Base-by-base conservation (phyloP, 345 rosid species). In the Jatropha curcas region DNA sequence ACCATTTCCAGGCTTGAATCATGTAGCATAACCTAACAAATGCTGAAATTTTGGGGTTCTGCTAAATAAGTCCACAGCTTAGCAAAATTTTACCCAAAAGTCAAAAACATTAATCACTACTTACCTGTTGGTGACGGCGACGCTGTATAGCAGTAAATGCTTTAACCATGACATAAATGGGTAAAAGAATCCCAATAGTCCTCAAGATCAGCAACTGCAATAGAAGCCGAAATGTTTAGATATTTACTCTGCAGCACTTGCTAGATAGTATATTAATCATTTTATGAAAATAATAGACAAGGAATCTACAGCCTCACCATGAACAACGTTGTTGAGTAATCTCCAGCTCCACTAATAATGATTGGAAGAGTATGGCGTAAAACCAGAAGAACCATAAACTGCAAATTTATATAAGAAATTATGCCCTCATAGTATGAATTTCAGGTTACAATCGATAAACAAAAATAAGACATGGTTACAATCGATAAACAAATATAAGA, bases 381-480 rank as follows among this genome's bases (percentile, higher is more conserved):
- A 65, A 94, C 87, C 53, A 94, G 78, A 65, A 94, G 88, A 70
- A 86, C 69, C 72, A 87, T 80, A 68, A 94, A 90, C 98, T 94
- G 84, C 80, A 79, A 53, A 81, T 20, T 37, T 59, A 39, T 5
- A 80, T 33, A 51, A 43, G 50, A 67, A 57, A 2, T 10, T 64
- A 33, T 43, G 24, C 20, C 60, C 28, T 37, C 12, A 45, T 12
- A 22, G 31, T 9, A 9, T 16, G 48, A 39, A 39, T 11, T 1
- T 4, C 28, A 72, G 35, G 22, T 41, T 53, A 24, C 45, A 25
- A 28, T 28, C 35, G 30, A 27, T 30, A 41, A 46, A 52, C 24
- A 37, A 62, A 41, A 4, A 55, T 13, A 14, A 28, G 43, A 34
- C 24, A 59, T 39, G 31, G 24, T 4, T 24, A 48, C 34, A 22